phyloP scores from a whole-genome alignment of 176 grass and related monocot species.

The Cenchrus fungigraminus region DNA sequence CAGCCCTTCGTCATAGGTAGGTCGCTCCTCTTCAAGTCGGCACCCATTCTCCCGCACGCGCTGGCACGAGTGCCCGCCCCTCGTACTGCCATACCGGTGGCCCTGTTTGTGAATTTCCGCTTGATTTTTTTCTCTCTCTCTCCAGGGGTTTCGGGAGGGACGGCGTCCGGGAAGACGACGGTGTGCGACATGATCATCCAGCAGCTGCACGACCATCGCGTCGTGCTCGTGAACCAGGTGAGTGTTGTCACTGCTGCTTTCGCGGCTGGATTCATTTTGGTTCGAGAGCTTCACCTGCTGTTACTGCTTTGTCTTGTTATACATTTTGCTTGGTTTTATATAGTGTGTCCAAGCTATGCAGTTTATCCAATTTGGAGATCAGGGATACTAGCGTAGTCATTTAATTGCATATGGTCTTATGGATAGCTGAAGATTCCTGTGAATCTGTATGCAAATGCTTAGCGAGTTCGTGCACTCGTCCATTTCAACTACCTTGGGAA shows the following conservation, averaged over 20 bases:
- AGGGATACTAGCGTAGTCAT: background rate
- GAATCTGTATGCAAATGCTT: conserved; percentile 8
- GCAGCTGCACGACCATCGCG: conserved; percentile 95
- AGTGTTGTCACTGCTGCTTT: background rate
- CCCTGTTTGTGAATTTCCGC: background rate
- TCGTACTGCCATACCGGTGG: background rate
- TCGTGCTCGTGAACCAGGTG: conserved; percentile 94
- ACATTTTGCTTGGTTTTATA: background rate
- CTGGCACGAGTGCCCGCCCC: background rate
- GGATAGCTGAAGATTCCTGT: too few relatives aligned
- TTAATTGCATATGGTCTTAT: background rate
- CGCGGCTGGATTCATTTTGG: background rate
- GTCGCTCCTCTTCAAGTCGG: background rate
- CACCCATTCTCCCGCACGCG: background rate
- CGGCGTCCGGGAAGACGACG: conserved; percentile 97
- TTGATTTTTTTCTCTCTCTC: background rate
- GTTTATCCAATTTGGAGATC: background rate
- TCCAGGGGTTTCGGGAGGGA: conserved; percentile 89
- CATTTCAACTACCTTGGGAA: background rate
- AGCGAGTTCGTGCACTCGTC: background rate
- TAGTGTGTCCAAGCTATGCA: background rate
- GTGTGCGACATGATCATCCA: conserved; percentile 99
- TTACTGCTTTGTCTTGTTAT: background rate
- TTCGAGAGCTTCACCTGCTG: background rate
- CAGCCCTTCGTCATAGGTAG: conserved; percentile 96